Base-by-base conservation (phyloP, 163 green algal species). In the Volvox carteri region DNA sequence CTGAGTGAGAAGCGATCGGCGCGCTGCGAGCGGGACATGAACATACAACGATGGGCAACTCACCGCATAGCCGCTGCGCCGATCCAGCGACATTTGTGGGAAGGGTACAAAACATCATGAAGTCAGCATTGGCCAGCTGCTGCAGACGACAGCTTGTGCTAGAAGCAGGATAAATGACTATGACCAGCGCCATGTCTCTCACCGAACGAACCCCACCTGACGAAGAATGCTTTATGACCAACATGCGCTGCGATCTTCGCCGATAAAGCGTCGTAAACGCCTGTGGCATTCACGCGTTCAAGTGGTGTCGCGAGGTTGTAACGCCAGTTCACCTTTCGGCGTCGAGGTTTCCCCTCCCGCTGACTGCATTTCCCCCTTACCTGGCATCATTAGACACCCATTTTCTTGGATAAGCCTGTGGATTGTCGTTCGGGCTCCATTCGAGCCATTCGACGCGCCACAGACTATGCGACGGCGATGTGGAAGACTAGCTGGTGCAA, bases 191-290 rank as follows among this genome's bases (percentile, higher is more conserved):
- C n/a, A n/a, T n/a, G n/a, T n/a, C n/a, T n/a, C n/a, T n/a, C n/a
- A n/a, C n/a, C n/a, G n/a, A n/a, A n/a, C n/a, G 30, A 25, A 42
- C 19, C 95, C 25, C 90, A 95, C 44, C 81, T 87, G n/a, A 97
- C 92, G 65, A 97, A 97, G 1, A 86, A 93, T n/a, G 91, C 94
- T 67, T 96, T 93, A 83, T 96, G 93, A 21, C 95, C 95, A 11
- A 89, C 48, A 42, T 91, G 85, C 5, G 83, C 35, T 11, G 95
- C 56, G 5, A 96, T 89, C 56, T 92, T 95, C 18, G 92, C 95
- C 0, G 91, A 95, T 1, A 98, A 54, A 0, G 95, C 95, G 86
- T 98, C 95, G 62, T 97, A 97, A 44, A 90, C 92, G 37, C 94
- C 94, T 95, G 86, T 25, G 12, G 25, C 35, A 78, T 30, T 39